phyloP scores from a whole-genome alignment of 2,329 filamentous ascomycete genomes.

The Ramichloridium luteum region DNA sequence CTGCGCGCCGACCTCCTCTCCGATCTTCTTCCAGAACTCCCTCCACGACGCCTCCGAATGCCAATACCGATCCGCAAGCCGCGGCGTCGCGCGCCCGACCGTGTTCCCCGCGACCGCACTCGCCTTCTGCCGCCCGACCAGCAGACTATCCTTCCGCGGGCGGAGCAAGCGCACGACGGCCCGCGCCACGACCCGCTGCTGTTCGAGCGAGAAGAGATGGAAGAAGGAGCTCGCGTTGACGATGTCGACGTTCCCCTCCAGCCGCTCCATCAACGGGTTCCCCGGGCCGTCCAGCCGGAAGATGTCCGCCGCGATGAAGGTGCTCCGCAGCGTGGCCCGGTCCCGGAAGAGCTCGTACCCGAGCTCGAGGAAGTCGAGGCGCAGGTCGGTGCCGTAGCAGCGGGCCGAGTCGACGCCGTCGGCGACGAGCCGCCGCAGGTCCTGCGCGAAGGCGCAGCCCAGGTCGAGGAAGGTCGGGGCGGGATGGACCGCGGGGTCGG shows the following conservation, averaged over 20 bases:
- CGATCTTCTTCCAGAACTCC: not conserved
- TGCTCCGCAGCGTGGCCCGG: conserved; percentile 18
- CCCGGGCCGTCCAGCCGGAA: conserved; percentile 19
- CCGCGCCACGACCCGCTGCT: conserved; percentile 26
- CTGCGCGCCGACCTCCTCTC: not conserved
- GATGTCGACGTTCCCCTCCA: conserved; percentile 31
- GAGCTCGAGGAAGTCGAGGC: conserved; percentile 24
- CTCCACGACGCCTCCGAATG: not conserved
- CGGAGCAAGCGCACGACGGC: conserved; percentile 12
- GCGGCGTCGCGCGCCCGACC: not conserved
- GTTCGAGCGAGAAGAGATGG: conserved; percentile 32
- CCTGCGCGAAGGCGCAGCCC: conserved; percentile 30
- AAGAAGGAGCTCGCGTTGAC: conserved; percentile 32
- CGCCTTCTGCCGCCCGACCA: not conserved
- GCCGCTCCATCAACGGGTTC: conserved; percentile 22
- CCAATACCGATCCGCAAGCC: not conserved
- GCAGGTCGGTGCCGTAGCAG: conserved; percentile 25
- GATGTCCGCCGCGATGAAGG: conserved; percentile 26
- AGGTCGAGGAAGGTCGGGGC: conserved; percentile 29
- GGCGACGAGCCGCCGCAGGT: conserved; percentile 27
- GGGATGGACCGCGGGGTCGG: conserved; percentile 23
- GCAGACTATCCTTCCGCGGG: not conserved
- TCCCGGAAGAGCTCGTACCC: conserved; percentile 30
- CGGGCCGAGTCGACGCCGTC: conserved; percentile 26
- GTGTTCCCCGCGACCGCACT: not conserved